A percentile compares a stretch with the other conserved stretches of the same genome.
Evolutionary conservation across 805 yeast genomes (phyloP).

Genomic region (Starmerella khaoyaiensis): DNA sequence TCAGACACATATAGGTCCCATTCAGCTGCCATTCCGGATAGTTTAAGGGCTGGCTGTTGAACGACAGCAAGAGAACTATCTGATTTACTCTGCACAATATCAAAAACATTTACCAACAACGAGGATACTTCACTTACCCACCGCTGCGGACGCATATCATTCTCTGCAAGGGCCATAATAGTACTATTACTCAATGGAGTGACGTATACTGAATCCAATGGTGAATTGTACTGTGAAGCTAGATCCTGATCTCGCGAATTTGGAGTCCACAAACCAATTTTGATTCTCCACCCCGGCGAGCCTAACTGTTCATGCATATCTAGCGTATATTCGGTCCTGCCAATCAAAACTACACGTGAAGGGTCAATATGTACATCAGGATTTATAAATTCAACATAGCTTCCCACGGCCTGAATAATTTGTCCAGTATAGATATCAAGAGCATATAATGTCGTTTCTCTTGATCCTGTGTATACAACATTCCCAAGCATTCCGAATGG

Average conservation of each 20-base stretch:
- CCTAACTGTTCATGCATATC: conserved; percentile 56
- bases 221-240: conserved; percentile 30
- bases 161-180: conserved; percentile 49
- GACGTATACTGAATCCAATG: conserved; percentile 62
- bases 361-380: conserved; percentile 2
- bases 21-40: conserved; percentile 6
- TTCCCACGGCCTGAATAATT: conserved; percentile 56
- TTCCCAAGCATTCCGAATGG: conserved; percentile 71
- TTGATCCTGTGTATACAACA: conserved; percentile 76
- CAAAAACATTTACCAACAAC: conserved; percentile 67
- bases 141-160: conserved; percentile 48
- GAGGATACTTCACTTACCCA: conserved; percentile 71
- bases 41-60: conserved; percentile 28
- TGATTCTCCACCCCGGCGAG: conserved; percentile 53
- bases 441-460: conserved; percentile 62
- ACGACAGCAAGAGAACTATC: conserved; percentile 25
- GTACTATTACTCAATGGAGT: conserved; percentile 77
- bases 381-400: conserved; percentile 22
- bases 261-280: conserved; percentile 84
- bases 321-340: conserved; percentile 30
- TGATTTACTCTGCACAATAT: conserved; percentile 31
- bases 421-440: conserved; percentile 66
- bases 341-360: conserved; percentile 22
- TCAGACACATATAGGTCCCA: conserved; percentile 53
- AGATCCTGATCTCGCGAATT: conserved; percentile 62